Evolutionary conservation across 352 stramenopile genomes (phyloP), one percentile per base, ranked within the genome.

Genomic region (Globisporangium spiculum): DNA sequence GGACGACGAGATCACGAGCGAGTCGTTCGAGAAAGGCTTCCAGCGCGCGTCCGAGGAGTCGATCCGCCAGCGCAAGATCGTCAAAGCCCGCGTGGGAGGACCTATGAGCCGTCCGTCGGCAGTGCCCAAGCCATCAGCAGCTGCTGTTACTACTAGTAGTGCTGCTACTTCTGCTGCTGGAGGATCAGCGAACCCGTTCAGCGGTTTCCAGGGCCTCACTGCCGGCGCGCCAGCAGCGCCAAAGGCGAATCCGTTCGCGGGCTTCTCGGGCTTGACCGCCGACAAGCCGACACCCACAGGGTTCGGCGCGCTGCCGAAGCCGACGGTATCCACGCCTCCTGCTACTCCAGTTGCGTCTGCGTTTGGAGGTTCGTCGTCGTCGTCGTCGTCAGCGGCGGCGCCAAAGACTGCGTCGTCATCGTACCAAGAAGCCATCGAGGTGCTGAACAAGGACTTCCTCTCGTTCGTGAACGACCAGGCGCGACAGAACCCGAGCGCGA

Each of bases 371-470:
- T 38, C 54, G 7, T 69, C 69, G 1, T 3, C 65, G 10, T n/a
- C 67, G 36, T 69, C 69, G 1, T 3, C 65, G 10, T n/a, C 67
- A 32, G 41, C 57, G 24, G 5, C 41, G 52, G 20, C 9, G 38
- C 22, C 60, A 8, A 58, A 46, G 20, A 32, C 60, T 26, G 57
- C 70, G n/a, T 44, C 54, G n/a, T 50, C 53, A 10, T 84, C 75
- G 58, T 93, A 92, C 66, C 80, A 91, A 50, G 75, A 92, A 58
- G 86, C 83, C n/a, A 94, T 94, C 34, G 83, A 92, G 65, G 70
- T 75, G 55, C 80, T 96, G 1, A 96, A 96, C 71, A 90, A 91
- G 66, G 84, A 81, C 54, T 96, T 96, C 54, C 66, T 93, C 60
- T 72, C 73, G 16, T 94, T 94, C 67, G 86, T 89, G 12, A 88